Evolutionary conservation across 108 stramenopile species (phyloP).

Genomic region (Nitzschia putrida): DNA sequence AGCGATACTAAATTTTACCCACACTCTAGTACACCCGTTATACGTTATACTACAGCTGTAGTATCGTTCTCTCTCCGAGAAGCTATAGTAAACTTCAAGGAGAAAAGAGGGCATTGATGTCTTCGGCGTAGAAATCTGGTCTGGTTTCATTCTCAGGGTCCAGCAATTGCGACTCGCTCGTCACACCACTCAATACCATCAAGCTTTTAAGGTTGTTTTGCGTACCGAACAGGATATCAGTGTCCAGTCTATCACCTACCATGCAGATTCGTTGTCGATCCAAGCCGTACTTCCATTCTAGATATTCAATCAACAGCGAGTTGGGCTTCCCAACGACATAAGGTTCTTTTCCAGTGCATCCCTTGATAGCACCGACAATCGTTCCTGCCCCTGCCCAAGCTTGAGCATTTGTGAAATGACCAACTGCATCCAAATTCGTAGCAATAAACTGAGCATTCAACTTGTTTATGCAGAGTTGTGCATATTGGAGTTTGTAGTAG

Average conservation of each 20-base stretch:
- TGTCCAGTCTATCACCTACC: constrained; percentile 99
- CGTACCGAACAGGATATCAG: constrained; percentile 95
- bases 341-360: constrained; percentile 97
- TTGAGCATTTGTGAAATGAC: constrained; percentile 97
- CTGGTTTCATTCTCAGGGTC: constrained; percentile 87
- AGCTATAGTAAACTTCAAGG: no score
- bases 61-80: no score
- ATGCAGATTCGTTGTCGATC: constrained; percentile 88
- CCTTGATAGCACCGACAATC: constrained; percentile 89
- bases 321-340: constrained; percentile 95
- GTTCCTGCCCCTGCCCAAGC: constrained; percentile 98
- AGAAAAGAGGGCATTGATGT: constrained; percentile 86
- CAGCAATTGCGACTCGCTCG: constrained; percentile 90
- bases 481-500: constrained; percentile 99
- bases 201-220: constrained; percentile 95
- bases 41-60: no score
- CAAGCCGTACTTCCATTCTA: constrained; percentile 82
- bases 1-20: no score
- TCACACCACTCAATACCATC: constrained; percentile 95
- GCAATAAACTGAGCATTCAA: constrained; percentile 95
- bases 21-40: no score
- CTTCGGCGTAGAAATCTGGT: constrained; percentile 95
- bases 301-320: constrained; percentile 97
- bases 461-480: constrained; percentile 97
- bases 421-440: constrained; percentile 97